Conservation (phyloP, 108 stramenopile genomes). For the Cyclotella cryptica region DNA sequence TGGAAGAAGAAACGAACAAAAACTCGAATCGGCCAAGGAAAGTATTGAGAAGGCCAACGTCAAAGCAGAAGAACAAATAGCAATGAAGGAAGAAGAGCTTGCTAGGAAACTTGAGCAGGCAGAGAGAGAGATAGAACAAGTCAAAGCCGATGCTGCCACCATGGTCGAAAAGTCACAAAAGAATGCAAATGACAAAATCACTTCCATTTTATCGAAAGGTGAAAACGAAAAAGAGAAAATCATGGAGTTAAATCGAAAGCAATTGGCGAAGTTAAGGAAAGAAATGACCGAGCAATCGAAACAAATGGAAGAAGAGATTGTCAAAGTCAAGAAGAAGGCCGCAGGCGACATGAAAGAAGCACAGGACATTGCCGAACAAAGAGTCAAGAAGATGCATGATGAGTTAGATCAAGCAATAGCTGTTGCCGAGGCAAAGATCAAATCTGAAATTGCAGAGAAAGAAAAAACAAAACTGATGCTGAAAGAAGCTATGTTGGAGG, state of each 20-base stretch:
- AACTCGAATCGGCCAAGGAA: slow-evolving; percentile 3
- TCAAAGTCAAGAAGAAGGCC: neutral
- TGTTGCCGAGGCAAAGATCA: slow-evolving; percentile 20
- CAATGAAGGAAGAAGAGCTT: slow-evolving; percentile 7
- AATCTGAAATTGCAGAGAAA: slow-evolving; percentile 14
- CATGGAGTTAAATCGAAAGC: slow-evolving; percentile 7
- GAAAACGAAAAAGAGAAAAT: slow-evolving; percentile 27
- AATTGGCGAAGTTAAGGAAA: slow-evolving; percentile 15
- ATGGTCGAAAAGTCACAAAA: neutral
- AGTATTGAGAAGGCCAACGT: slow-evolving; percentile 26
- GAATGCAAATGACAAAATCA: slow-evolving; percentile 25
- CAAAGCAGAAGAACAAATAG: slow-evolving; percentile 13
- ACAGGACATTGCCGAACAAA: slow-evolving; percentile 1
- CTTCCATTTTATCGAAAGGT: slow-evolving; percentile 9
- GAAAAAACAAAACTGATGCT: neutral
- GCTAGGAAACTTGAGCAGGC: neutral
- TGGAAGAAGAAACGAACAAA: slow-evolving; percentile 5
- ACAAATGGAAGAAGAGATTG: slow-evolving; percentile 23
- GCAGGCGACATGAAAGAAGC: slow-evolving; percentile 5
- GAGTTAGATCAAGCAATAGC: slow-evolving; percentile 19
- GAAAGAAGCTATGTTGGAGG: slow-evolving; percentile 10
- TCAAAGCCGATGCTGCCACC: slow-evolving; percentile 1
- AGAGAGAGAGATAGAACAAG: slow-evolving; percentile 9
- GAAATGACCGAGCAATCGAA: slow-evolving; percentile 21
- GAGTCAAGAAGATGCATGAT: slow-evolving; percentile 18